Evolutionary conservation across 2,329 filamentous ascomycete genomes (phyloP).

Genomic region (Chaetothyriales sp.): DNA sequence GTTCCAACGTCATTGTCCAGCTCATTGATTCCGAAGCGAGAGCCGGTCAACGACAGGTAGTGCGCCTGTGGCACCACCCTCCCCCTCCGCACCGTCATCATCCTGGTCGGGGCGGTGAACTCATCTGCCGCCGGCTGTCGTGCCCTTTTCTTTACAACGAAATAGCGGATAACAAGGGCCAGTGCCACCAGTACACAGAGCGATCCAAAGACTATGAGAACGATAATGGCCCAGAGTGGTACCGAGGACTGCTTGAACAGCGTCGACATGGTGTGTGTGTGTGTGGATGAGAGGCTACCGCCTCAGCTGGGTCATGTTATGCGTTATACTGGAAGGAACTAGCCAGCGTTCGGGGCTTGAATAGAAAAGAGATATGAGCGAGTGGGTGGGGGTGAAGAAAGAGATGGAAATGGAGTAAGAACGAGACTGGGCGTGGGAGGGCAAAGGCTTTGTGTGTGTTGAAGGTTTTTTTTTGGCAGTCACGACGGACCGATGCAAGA

Average conservation of each 20-base stretch:
- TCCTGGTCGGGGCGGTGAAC: slow-evolving; percentile 11
- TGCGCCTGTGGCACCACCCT: slow-evolving; percentile 15
- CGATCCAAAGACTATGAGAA: slow-evolving; percentile 14
- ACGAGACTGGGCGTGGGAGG: not conserved
- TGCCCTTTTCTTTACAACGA: slow-evolving; percentile 1
- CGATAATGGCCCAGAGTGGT: slow-evolving; percentile 16
- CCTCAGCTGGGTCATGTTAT: not conserved
- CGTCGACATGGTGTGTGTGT: slow-evolving; percentile 13
- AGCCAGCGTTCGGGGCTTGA: not conserved
- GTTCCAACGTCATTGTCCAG: slow-evolving; percentile 15
- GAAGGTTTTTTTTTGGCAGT: not conserved
- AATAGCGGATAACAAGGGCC: slow-evolving; percentile 5
- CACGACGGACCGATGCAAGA: not conserved
- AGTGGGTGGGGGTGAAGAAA: not conserved
- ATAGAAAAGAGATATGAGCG: not conserved
- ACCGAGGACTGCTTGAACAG: slow-evolving; percentile 12
- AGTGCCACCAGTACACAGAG: slow-evolving; percentile 7
- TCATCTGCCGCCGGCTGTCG: not conserved
- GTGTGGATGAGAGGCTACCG: not conserved
- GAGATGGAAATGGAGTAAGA: not conserved
- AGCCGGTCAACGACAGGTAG: slow-evolving; percentile 18
- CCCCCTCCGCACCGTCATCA: slow-evolving; percentile 15
- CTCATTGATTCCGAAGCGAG: slow-evolving; percentile 15
- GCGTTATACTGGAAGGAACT: not conserved
- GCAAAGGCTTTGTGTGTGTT: not conserved